Evolutionary conservation across 1,284 basidiomycete species (phyloP).

Genomic region (Ceratobasidium sp.): DNA sequence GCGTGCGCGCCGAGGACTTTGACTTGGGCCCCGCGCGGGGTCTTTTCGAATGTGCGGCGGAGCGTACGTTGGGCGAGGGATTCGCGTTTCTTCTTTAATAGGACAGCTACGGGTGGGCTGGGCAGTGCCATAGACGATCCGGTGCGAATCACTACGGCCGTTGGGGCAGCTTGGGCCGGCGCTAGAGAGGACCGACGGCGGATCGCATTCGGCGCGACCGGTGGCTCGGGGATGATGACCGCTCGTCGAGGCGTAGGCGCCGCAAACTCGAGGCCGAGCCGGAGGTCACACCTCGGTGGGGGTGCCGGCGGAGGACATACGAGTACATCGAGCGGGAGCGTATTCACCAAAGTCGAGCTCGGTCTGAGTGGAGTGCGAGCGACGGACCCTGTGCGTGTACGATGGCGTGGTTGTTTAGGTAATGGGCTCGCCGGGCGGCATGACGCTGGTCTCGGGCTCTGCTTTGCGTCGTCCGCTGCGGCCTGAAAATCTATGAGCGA

Average conservation of each 20-base stretch:
- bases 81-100: conserved; percentile 40
- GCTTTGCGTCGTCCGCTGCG: conserved; percentile 11
- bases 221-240: not conserved
- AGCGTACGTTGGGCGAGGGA: conserved; percentile 17
- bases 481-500: conserved; percentile 22
- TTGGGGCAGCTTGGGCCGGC: conserved; percentile 1
- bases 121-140: not conserved
- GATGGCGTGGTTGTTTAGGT: not conserved
- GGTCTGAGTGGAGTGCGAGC: conserved; percentile 13
- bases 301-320: conserved; percentile 35
- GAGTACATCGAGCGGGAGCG: conserved; percentile 22
- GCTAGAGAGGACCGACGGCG: conserved; percentile 39
- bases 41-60: too few species aligned
- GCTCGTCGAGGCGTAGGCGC: not conserved
- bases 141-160: conserved; percentile 22
- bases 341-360: conserved; percentile 25
- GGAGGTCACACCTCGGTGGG: not conserved
- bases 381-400: conserved; percentile 23
- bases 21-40: too few species aligned
- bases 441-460: not conserved
- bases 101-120: not conserved
- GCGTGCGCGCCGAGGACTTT: too few species aligned
- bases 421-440: not conserved
- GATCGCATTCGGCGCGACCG: not conserved
- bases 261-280: conserved; percentile 7